Base-by-base conservation (phyloP, 2,329 filamentous ascomycete genomes). In the Aureobasidium lini region DNA sequence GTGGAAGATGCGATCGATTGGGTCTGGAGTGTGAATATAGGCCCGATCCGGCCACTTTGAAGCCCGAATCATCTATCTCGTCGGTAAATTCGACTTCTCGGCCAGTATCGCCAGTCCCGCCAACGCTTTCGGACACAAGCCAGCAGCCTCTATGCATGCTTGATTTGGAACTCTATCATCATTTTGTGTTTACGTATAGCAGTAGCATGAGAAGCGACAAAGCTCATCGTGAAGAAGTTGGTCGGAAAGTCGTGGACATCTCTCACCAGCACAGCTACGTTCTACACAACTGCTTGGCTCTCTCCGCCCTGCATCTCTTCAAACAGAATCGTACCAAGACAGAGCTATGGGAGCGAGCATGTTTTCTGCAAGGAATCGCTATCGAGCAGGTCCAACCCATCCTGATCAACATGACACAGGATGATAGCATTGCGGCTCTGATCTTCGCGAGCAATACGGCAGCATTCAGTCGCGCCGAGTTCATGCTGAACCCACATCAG, bases 291-390 rank as follows among this genome's bases (percentile, higher is more conserved):
- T 46, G 62, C n/a, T 47, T 66, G 13, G 64, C 65, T n/a, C 44
- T 65, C 6, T 62, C 65, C 4, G 65, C 65, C 6, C 49, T 65
- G 4, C 62, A 65, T 43, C 29, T 65, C 16, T 52, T 60, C 8
- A 15, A 53, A 6, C 13, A n/a, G 13, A 6, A 40, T 1, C 59
- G 59, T 1, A 13, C 23, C 1, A 50, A 53, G 15, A 28, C 42
- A 4, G 57, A 59, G 15, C 57, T 56, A 31, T 62, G 57, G 15
- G 29, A 43, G 10, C 18, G 58, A 32, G 61, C 61, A 6, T 61
- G 49, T 11, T 49, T 43, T 16, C 56, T 59, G 9, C 54, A 62
- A 28, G 34, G 32, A 5, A 49, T 49, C 28, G 54, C 61, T 13
- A 56, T 62, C 9, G 28, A 48, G 9, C 61, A 50, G 4, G 61